Base-by-base conservation (phyloP, 2,329 filamentous ascomycete genomes). In the Rosellinia necatrix region DNA sequence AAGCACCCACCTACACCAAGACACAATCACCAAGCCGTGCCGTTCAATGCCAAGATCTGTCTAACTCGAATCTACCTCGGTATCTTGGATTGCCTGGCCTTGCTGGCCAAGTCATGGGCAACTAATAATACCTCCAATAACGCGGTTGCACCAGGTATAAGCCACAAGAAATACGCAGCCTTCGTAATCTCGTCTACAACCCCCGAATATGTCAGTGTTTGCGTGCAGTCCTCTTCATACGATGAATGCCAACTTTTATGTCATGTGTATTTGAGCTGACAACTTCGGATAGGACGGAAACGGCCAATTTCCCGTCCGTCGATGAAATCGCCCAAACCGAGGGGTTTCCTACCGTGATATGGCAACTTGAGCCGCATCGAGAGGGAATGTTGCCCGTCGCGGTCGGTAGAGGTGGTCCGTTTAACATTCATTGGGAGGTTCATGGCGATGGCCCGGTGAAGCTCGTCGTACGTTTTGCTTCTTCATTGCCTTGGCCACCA, bases 341-440 rank as follows among this genome's bases (percentile, higher is more conserved):
- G 0, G 84, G 89, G 44, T 92, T 83, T 65, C 75, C 80, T 3
- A 81, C 87, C 43, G 81, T 84, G 1, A 77, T 86, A 71, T 92
- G 88, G 87, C 77, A 82, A 24, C 81, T 96, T 19, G 80, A 85
- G 64, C 87, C 91, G 4, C 80, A 85, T 43, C 77, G 78, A 35
- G 78, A 81, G 46, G 90, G 87, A 4, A 80, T 79, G 38, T 68
- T 84, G 6, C 73, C 82, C 2, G 89, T 90, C 24, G 91, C 88
- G n/a, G 77, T 81, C 52, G 82, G 76, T 32, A 82, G 89, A 65
- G 88, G 91, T 60, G 91, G 90, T 2, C 91, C 90, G 17, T 76
- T 96, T 62, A 81, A 88, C 41, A 84, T 96, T 49, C 79, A 84
- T 49, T 96, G 90, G 80, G 89, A 94, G 72, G 78, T 94, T 43